Evolutionary conservation across 73 alveolate species (phyloP).

Genomic region (Blepharisma stoltei): DNA sequence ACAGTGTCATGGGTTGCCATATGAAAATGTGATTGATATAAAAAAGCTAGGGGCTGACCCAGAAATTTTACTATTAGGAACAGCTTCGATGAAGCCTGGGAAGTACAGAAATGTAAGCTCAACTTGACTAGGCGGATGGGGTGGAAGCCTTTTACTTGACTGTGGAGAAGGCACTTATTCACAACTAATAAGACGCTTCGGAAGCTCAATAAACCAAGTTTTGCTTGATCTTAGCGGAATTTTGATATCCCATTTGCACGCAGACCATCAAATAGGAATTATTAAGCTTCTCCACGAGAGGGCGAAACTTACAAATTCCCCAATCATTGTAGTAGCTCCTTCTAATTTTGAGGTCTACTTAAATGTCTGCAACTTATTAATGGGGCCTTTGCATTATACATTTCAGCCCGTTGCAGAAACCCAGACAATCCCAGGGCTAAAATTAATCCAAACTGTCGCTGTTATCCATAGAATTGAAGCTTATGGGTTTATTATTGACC

Average conservation of each 20-base stretch:
- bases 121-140: slow-evolving; percentile 41
- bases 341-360: slow-evolving; percentile 70
- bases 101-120: slow-evolving; percentile 77
- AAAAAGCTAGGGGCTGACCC: slow-evolving; percentile 50
- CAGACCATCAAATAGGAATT: slow-evolving; percentile 96
- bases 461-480: slow-evolving; percentile 26
- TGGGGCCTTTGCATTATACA: slow-evolving; percentile 77
- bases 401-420: slow-evolving; percentile 31
- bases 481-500: slow-evolving; percentile 25
- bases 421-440: not conserved
- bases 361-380: slow-evolving; percentile 54
- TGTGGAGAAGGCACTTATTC: slow-evolving; percentile 75
- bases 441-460: not conserved
- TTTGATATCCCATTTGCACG: slow-evolving; percentile 94
- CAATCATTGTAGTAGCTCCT: slow-evolving; percentile 85
- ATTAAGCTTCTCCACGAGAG: slow-evolving; percentile 71
- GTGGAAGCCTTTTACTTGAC: slow-evolving; percentile 55
- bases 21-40: slow-evolving; percentile 23
- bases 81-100: slow-evolving; percentile 86
- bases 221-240: slow-evolving; percentile 63
- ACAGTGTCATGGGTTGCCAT: not conserved
- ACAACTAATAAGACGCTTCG: slow-evolving; percentile 56
- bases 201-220: slow-evolving; percentile 58
- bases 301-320: slow-evolving; percentile 55
- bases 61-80: slow-evolving; percentile 75